Conservation (phyloP, 2,329 filamentous ascomycete species). For the Alternaria gansuensis region DNA sequence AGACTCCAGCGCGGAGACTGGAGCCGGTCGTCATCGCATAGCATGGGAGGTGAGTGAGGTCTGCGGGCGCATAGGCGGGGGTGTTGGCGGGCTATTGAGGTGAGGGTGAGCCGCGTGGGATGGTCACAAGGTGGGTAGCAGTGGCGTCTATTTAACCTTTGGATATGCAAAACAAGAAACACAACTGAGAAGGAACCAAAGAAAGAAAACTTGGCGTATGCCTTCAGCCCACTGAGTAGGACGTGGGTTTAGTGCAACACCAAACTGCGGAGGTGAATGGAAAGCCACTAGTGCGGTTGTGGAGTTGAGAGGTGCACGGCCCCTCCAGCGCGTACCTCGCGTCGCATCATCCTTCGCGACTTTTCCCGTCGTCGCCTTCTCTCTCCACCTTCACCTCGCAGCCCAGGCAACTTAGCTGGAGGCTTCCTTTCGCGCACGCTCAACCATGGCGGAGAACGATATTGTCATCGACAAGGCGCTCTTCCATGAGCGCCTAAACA, state of each 20-base stretch:
- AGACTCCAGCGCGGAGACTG: slow-evolving; percentile 47
- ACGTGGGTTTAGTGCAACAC: not conserved
- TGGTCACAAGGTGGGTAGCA: slow-evolving; percentile 19
- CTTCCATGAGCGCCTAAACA: slow-evolving; percentile 92
- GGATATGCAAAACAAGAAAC: not conserved
- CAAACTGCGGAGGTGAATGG: not conserved
- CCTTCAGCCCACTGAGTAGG: not conserved
- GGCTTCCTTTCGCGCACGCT: slow-evolving; percentile 30
- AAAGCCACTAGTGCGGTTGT: slow-evolving; percentile 5
- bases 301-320: slow-evolving; percentile 21
- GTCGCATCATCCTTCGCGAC: slow-evolving; percentile 36
- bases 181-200: not conserved
- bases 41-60: slow-evolving; percentile 30
- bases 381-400: slow-evolving; percentile 22
- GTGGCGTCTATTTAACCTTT: not conserved
- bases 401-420: slow-evolving; percentile 30
- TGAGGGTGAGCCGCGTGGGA: slow-evolving; percentile 25
- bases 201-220: not conserved
- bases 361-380: slow-evolving; percentile 33
- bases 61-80: slow-evolving; percentile 31
- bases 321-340: slow-evolving; percentile 34
- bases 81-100: not conserved
- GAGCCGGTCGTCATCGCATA: slow-evolving; percentile 52
- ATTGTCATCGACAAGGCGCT: slow-evolving; percentile 94
- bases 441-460: slow-evolving; percentile 66